Evolutionary conservation across 768 basidiomycete species (phyloP).

Genomic region (Kwoniella heveanensis): DNA sequence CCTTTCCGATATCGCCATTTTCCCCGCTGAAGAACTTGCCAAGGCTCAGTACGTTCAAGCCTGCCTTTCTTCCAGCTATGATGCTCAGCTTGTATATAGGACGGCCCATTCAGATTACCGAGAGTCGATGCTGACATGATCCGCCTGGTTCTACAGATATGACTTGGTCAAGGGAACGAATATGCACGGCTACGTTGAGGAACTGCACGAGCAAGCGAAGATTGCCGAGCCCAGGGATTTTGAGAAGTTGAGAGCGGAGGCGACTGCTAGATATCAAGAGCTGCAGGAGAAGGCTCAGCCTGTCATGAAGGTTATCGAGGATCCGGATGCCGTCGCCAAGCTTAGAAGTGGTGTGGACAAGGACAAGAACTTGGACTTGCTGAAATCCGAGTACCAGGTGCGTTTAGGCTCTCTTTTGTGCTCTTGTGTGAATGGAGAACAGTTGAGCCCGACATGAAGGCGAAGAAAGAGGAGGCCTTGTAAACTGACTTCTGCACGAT

Average conservation of each 20-base stretch:
- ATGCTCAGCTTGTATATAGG: too few species aligned
- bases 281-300: slow-evolving; percentile 88
- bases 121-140: not conserved
- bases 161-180: slow-evolving; percentile 96
- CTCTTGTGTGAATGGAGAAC: not conserved
- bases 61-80: not conserved
- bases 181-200: slow-evolving; percentile 92
- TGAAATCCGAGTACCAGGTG: slow-evolving; percentile 90
- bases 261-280: slow-evolving; percentile 78
- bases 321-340: slow-evolving; percentile 91
- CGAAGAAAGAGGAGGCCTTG: not conserved
- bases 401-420: slow-evolving; percentile 39
- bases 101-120: too few species aligned
- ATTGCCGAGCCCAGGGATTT: slow-evolving; percentile 63
- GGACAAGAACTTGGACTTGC: slow-evolving; percentile 89
- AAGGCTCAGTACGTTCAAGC: slow-evolving; percentile 71
- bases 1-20: slow-evolving; percentile 66
- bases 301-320: slow-evolving; percentile 93
- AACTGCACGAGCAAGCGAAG: slow-evolving; percentile 75
- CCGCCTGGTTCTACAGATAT: slow-evolving; percentile 60
- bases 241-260: slow-evolving; percentile 74
- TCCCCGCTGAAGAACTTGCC: slow-evolving; percentile 76
- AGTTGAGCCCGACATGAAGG: not conserved
- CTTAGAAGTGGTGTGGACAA: slow-evolving; percentile 81
- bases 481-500: not conserved